Conservation (phyloP, 2,329 filamentous ascomycete species). For the Fusarium staphyleae region DNA sequence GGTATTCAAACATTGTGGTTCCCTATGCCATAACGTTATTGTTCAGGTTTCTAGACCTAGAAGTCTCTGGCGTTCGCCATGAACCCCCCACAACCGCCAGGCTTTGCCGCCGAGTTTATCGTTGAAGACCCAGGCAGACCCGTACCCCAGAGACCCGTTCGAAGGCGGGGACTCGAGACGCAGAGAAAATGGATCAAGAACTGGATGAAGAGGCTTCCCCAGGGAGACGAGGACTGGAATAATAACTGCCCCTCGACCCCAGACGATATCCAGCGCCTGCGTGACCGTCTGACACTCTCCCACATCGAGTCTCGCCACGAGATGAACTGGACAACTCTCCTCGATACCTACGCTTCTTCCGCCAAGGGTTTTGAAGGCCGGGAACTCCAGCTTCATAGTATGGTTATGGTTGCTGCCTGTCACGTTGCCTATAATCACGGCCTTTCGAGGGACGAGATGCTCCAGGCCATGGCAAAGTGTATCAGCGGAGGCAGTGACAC, state of each 20-base stretch:
- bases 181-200: slow-evolving; percentile 39
- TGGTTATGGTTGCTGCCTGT: slow-evolving; percentile 39
- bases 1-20: slow-evolving; percentile 18
- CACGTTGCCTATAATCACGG: slow-evolving; percentile 38
- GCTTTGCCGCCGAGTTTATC: slow-evolving; percentile 37
- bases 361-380: slow-evolving; percentile 35
- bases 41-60: slow-evolving; percentile 17
- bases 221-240: slow-evolving; percentile 40
- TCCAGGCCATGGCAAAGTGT: slow-evolving; percentile 37
- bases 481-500: slow-evolving; percentile 39
- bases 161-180: slow-evolving; percentile 37
- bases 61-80: slow-evolving; percentile 29
- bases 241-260: slow-evolving; percentile 36
- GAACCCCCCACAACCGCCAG: slow-evolving; percentile 29
- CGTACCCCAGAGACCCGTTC: slow-evolving; percentile 35
- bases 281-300: slow-evolving; percentile 31
- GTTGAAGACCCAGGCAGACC: slow-evolving; percentile 38
- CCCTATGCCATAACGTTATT: slow-evolving; percentile 24
- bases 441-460: slow-evolving; percentile 30
- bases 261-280: slow-evolving; percentile 33
- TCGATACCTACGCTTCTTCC: slow-evolving; percentile 35
- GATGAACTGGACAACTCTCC: slow-evolving; percentile 38
- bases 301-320: slow-evolving; percentile 29
- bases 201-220: slow-evolving; percentile 39
- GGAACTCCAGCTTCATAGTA: slow-evolving; percentile 38